Conservation (phyloP, 2,329 filamentous ascomycete genomes). For the Cadophora malorum region DNA sequence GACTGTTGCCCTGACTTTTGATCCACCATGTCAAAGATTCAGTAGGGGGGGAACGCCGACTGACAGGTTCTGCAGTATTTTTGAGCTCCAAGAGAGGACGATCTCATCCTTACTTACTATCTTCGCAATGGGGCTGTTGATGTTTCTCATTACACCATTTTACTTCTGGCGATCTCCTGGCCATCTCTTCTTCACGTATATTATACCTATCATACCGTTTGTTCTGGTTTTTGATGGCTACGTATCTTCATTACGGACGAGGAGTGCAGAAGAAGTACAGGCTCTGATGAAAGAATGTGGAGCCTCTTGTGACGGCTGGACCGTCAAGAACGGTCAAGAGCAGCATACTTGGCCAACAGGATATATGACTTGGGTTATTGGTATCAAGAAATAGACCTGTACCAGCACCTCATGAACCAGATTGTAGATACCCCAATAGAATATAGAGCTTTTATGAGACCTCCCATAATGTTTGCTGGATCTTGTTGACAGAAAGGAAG, state of each 20-base stretch:
- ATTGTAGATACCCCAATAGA: neutral
- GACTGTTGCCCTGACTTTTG: neutral
- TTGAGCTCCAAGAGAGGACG: slow-evolving; percentile 75
- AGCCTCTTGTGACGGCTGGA: slow-evolving; percentile 51
- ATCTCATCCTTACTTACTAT: slow-evolving; percentile 60
- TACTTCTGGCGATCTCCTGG: slow-evolving; percentile 50
- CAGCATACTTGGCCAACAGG: slow-evolving; percentile 56
- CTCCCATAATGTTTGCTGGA: neutral
- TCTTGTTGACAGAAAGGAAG: neutral
- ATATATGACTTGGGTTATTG: slow-evolving; percentile 54
- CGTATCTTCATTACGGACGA: slow-evolving; percentile 70
- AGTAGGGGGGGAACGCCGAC: neutral
- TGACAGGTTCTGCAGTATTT: slow-evolving; percentile 54
- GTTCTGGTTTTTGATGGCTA: slow-evolving; percentile 73
- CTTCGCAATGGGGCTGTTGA: slow-evolving; percentile 58
- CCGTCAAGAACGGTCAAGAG: slow-evolving; percentile 48
- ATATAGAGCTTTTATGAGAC: neutral
- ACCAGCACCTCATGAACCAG: neutral
- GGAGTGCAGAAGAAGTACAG: slow-evolving; percentile 70
- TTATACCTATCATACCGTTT: slow-evolving; percentile 70
- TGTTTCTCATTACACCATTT: slow-evolving; percentile 58
- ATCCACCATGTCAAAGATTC: neutral
- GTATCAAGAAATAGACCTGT: slow-evolving; percentile 40
- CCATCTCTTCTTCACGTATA: slow-evolving; percentile 67
- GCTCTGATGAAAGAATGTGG: slow-evolving; percentile 61